A percentile compares a stretch with the other conserved stretches of the same genome.
Conservation (phyloP, 23 red algal genomes). For the Agarophyton chilense region DNA sequence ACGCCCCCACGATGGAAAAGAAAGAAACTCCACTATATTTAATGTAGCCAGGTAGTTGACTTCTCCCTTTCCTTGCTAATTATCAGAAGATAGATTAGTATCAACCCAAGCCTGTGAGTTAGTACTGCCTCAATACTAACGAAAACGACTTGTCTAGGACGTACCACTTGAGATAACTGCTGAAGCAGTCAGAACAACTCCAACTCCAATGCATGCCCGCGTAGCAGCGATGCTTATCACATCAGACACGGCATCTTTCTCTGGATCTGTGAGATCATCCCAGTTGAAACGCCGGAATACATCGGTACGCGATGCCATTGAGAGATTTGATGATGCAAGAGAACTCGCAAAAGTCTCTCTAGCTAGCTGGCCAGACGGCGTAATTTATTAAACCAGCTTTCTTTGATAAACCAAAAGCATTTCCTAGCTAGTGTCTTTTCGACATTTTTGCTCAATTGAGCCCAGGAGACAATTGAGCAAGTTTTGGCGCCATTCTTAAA, state of each 20-base stretch:
- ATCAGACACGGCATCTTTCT: slow-evolving; percentile 55
- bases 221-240: slow-evolving; percentile 25
- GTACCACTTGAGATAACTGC: slow-evolving; percentile 42
- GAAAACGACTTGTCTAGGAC: neutral
- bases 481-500: too few relatives aligned
- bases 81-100: neutral
- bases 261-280: slow-evolving; percentile 50
- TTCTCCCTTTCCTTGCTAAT: slow-evolving; percentile 40
- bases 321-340: too few relatives aligned
- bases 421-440: too few relatives aligned
- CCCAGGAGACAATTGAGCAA: too few relatives aligned
- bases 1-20: slow-evolving; percentile 58
- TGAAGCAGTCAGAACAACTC: slow-evolving; percentile 28
- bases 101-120: neutral
- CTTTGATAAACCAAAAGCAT: too few relatives aligned
- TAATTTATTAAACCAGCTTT: too few relatives aligned
- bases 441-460: too few relatives aligned
- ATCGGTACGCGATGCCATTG: neutral
- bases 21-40: slow-evolving; percentile 23
- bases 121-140: neutral
- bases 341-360: too few relatives aligned
- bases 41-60: slow-evolving; percentile 33
- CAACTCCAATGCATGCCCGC: slow-evolving; percentile 51
- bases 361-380: too few relatives aligned
- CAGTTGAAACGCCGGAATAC: slow-evolving; percentile 53